phyloP scores from a whole-genome alignment of 805 yeast genomes.

The Cephaloascus fragrans region DNA sequence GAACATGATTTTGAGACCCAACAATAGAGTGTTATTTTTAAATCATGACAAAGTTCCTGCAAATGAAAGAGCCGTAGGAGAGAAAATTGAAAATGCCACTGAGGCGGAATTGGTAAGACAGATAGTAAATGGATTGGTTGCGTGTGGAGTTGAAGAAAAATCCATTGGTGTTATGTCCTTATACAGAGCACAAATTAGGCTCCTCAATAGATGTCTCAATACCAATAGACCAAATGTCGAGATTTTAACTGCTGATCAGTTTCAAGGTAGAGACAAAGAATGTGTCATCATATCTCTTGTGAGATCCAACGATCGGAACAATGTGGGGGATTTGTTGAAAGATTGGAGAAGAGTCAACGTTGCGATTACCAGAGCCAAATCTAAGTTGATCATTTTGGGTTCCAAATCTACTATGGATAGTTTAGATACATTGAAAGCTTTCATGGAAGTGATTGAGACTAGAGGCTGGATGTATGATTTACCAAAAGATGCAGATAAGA shows the following conservation, averaged over 20 bases:
- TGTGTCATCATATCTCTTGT: slow-evolving; percentile 87
- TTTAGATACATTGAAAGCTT: slow-evolving; percentile 43
- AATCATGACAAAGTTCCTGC: slow-evolving; percentile 68
- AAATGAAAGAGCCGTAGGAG: slow-evolving; percentile 45
- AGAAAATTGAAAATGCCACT: slow-evolving; percentile 59
- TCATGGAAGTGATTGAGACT: slow-evolving; percentile 45
- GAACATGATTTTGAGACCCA: slow-evolving; percentile 38
- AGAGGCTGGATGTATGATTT: slow-evolving; percentile 59
- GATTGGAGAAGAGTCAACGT: slow-evolving; percentile 94
- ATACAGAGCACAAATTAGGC: slow-evolving; percentile 78
- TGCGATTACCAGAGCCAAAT: slow-evolving; percentile 83
- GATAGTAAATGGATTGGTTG: slow-evolving; percentile 46
- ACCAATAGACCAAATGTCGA: slow-evolving; percentile 54
- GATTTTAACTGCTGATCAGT: slow-evolving; percentile 86
- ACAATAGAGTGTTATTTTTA: slow-evolving; percentile 61
- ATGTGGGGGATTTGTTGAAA: slow-evolving; percentile 67
- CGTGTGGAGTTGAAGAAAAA: slow-evolving; percentile 48
- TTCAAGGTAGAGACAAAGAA: slow-evolving; percentile 93
- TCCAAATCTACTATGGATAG: slow-evolving; percentile 52
- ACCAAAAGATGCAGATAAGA: slow-evolving; percentile 29
- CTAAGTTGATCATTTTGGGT: slow-evolving; percentile 78
- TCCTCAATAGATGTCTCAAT: slow-evolving; percentile 13
- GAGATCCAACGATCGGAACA: slow-evolving; percentile 56
- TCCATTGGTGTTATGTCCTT: slow-evolving; percentile 84
- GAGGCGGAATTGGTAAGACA: slow-evolving; percentile 63